Base-by-base conservation (phyloP, 1,139 yeast species). In the Debaryomyces sp. region DNA sequence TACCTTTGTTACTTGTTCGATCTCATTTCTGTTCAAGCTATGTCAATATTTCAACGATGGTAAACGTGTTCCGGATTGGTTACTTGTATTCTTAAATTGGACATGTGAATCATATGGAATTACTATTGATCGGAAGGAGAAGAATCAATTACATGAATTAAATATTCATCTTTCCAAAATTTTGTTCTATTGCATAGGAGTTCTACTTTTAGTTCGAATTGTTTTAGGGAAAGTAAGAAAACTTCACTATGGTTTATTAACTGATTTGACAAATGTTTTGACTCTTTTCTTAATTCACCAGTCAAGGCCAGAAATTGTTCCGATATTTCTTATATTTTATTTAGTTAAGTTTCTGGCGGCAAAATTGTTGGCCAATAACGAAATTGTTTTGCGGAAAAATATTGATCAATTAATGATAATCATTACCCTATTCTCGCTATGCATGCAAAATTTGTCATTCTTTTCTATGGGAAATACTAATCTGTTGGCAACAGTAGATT, bases 391-490 rank as follows among this genome's bases (percentile, higher is more conserved):
- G 33, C 43, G 49, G 45, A 27, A 41, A n/a, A 59, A 60, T 30
- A 47, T 65, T 10, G 69, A 69, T 49, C 58, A 59, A 18, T 49
- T 62, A 12, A 57, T 72, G 4, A 29, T 70, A 13, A 38, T 61
- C 8, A 47, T 65, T 1, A 48, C 72, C 0, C 33, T 62, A 2
- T 58, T 69, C 45, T 59, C 59, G 2, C 45, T 75, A 15, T 60
- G 74, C 46, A 58, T 89, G 43, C 96, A 91, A 62, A 85, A 89
- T 56, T 72, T 90, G 42, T 73, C 94, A 0, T 94, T 92, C 62
- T 94, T 89, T 69, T 89, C 90, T 10, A 78, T 87, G 68, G 98
- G 98, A 0, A 90, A 89, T 48, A 91, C 98, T 0, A 94, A 94
- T 61, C 91, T 96, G 44, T 77, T 94, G 57, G 95, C 97, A 0